Evolutionary conservation across 768 basidiomycete genomes (phyloP), one percentile per base, ranked within the genome.

Genomic region (Mycena amicta): DNA sequence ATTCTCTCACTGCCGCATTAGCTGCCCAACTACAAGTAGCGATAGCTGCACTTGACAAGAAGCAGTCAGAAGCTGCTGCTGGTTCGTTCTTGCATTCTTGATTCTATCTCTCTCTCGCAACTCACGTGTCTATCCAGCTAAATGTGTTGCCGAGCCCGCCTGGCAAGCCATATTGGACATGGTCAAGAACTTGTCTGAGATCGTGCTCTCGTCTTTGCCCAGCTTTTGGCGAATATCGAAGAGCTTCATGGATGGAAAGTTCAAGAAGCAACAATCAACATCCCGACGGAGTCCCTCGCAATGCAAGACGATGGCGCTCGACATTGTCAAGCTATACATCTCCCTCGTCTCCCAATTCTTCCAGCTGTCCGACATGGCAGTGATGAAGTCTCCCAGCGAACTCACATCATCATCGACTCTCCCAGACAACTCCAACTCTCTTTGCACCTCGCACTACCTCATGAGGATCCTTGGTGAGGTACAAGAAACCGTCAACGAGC

Each of bases 141-240:
- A 86, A 71, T 83, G 86, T 8, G 80, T 81, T 23, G 90, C 87
- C 25, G 84, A 88, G 60, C 84, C 91, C 30, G 84, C 86, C 23
- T 99, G 97, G 97, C 82, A 86, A 64, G 84, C 86, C 2, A 84
- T 90, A 26, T 78, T 86, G 51, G 83, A 86, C 39, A 78, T 98
- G 78, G 85, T 94, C 50, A 95, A 93, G 76, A 87, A 81, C 64
- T 70, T 94, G n/a, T 94, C 93, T 3, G 95, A 98, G 70, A 84
- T 84, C 39, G 82, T 98, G 71, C 72, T 95, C 13, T 78, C 87
- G n/a, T 83, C 89, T 1, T 81, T 99, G 23, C 95, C 96, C 15
- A 92, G 84, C 66, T 98, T 98, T 74, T 96, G 94, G 93, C 90
- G 87, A 69, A 91, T 99, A 49, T 88, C 92, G 2, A 92, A 85